phyloP scores from a whole-genome alignment of 176 grass and related monocot species.

The Oryza coarctata region DNA sequence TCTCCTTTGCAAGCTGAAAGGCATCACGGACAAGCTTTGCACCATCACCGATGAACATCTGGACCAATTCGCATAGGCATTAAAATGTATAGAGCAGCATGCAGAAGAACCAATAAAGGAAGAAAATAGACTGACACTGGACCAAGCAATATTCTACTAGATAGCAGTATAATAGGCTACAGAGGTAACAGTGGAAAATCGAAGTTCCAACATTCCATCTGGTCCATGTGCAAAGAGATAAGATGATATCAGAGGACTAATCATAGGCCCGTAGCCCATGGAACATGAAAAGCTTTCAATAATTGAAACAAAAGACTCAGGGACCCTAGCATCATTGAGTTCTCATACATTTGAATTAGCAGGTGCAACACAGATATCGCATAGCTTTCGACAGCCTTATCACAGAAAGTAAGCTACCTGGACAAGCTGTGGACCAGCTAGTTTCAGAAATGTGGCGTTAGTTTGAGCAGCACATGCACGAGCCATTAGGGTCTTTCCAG shows the following conservation, averaged over 20 bases:
- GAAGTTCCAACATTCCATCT: not conserved
- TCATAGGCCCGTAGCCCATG: not conserved
- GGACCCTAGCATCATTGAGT: not conserved
- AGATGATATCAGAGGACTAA: not conserved
- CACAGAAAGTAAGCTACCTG: slow-evolving; percentile 49
- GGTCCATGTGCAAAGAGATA: not conserved
- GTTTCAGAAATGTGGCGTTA: slow-evolving; percentile 77
- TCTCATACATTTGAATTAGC: not conserved
- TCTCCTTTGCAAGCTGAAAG: slow-evolving; percentile 83
- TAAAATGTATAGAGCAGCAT: not conserved
- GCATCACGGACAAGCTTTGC: slow-evolving; percentile 82
- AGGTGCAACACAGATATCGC: not conserved
- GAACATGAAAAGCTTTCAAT: not conserved
- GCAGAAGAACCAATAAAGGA: not conserved
- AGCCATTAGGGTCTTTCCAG: slow-evolving; percentile 79
- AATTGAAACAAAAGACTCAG: not conserved
- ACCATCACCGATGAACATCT: slow-evolving; percentile 86
- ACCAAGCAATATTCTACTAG: not conserved
- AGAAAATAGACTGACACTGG: not conserved
- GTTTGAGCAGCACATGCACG: slow-evolving; percentile 82
- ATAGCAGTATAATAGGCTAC: not conserved
- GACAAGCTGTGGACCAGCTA: slow-evolving; percentile 74
- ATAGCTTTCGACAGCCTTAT: slow-evolving; percentile 26
- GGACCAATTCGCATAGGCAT: slow-evolving; percentile 16
- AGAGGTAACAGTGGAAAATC: not conserved